Evolutionary conservation across 352 stramenopile genomes (phyloP).

Genomic region (Pythium aristosporum): DNA sequence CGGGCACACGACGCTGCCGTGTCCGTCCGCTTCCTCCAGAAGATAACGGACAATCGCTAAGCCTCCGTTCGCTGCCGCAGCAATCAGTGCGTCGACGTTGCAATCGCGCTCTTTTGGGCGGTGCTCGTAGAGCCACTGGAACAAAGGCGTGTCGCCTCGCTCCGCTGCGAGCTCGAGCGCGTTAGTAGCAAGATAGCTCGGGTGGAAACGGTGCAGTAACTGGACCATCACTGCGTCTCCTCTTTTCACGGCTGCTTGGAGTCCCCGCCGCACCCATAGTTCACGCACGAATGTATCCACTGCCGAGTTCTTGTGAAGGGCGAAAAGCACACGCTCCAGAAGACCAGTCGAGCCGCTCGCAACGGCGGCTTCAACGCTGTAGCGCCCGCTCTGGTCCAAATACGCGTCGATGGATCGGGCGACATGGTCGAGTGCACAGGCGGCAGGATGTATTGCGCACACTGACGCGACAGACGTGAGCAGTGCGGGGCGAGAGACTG

Average conservation of each 20-base stretch:
- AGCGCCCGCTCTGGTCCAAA: constrained; percentile 1
- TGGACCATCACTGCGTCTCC: background rate
- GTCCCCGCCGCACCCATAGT: background rate
- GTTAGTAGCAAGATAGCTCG: background rate
- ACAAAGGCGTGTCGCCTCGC: background rate
- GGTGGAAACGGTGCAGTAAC: constrained; percentile 2
- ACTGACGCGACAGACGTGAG: background rate
- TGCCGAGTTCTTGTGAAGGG: background rate
- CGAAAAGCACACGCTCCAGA: constrained; percentile 6
- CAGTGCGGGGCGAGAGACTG: background rate
- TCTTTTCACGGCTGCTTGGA: background rate
- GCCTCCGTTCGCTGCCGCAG: background rate
- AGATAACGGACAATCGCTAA: background rate
- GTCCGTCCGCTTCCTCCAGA: background rate
- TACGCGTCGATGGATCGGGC: constrained; percentile 5
- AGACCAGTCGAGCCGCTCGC: background rate
- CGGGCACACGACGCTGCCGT: background rate
- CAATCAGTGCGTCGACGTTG: background rate
- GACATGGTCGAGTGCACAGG: constrained; percentile 4
- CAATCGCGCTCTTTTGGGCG: constrained; percentile 1
- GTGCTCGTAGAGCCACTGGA: constrained; percentile 10
- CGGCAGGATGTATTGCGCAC: background rate
- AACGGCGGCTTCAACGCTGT: constrained; percentile 1
- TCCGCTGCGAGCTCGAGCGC: constrained; percentile 3
- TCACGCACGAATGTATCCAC: constrained; percentile 12